Evolutionary conservation across 2,329 filamentous ascomycete species (phyloP), one percentile per base, ranked within the genome.

Genomic region (Botryotinia globosa): DNA sequence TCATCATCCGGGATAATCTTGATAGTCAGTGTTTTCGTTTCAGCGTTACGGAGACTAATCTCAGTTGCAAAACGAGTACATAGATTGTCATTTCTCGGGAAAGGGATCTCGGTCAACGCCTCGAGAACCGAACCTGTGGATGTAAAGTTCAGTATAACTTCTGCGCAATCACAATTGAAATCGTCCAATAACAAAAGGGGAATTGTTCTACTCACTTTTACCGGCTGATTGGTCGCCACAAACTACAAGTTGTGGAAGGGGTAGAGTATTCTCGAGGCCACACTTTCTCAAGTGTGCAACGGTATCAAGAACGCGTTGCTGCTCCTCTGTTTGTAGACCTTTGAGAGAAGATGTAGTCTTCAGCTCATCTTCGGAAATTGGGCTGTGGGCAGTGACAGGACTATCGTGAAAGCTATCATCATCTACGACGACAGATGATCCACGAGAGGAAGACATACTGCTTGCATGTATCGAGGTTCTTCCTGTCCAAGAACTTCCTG

Each of bases 171-270:
- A 12, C 22, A 39, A n/a, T 12, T 25, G 1, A 14, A 22, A 22
- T n/a, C 14, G n/a, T 20, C 58, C 39, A 39, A n/a, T 9, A 8
- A 14, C 58, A 1, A 61, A 22, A 37, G 29, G 4, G 1, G 3
- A 14, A 62, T n/a, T 12, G 12, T 16, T 42, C 3, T 29, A 65
- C 69, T 71, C 18, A 71, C 69, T 89, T 80, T 91, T 91, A 32
- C 89, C 89, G 9, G 87, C 86, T 2, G 87, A 90, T 80, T 90
- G 88, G 78, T 90, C 88, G 44, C 89, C 88, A 48, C 89, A 89
- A 37, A 90, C 88, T 64, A 90, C 88, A 51, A 91, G 87, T 77
- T 91, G 88, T 0, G 87, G 88, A 0, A 90, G 82, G 64, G 85
- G 76, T 0, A 80, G 84, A 76, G 87, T 82, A 78, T 86, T 85